phyloP scores from a whole-genome alignment of 306 rosid genomes.

The Citrullus colocynthis region DNA sequence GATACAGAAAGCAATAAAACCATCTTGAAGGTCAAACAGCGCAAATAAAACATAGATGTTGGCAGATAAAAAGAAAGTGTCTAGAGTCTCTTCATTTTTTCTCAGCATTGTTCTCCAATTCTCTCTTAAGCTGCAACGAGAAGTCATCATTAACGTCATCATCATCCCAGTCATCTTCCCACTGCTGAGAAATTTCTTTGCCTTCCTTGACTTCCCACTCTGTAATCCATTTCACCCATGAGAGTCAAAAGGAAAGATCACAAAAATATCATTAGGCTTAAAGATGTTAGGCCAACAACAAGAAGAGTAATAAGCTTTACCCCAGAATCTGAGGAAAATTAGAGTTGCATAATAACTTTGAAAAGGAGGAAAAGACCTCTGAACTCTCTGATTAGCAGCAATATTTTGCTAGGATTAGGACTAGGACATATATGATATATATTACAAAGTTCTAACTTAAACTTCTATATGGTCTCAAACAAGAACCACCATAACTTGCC shows the following conservation, averaged over 20 bases:
- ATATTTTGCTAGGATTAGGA: background rate
- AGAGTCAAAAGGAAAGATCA: background rate
- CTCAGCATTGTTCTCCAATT: slow-evolving; percentile 53
- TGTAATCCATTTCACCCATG: slow-evolving; percentile 4
- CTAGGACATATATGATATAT: background rate
- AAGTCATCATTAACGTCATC: slow-evolving; percentile 85
- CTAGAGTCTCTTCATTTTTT: slow-evolving; percentile 14
- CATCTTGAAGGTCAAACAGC: background rate
- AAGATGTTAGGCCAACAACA: background rate
- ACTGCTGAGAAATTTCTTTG: slow-evolving; percentile 60
- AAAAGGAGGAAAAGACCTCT: background rate
- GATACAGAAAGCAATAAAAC: background rate
- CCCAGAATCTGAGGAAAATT: background rate
- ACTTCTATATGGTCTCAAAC: background rate
- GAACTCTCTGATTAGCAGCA: background rate
- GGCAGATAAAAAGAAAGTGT: background rate
- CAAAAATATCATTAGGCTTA: background rate
- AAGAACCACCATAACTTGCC: background rate
- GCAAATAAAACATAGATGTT: background rate
- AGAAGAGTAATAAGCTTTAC: background rate
- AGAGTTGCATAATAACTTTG: background rate
- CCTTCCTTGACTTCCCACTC: slow-evolving; percentile 73
- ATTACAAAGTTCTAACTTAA: background rate
- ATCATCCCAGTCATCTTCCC: slow-evolving; percentile 98
- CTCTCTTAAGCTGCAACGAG: slow-evolving; percentile 74